Evolutionary conservation across 345 rosid species (phyloP).

Genomic region (Brassica rapa): DNA sequence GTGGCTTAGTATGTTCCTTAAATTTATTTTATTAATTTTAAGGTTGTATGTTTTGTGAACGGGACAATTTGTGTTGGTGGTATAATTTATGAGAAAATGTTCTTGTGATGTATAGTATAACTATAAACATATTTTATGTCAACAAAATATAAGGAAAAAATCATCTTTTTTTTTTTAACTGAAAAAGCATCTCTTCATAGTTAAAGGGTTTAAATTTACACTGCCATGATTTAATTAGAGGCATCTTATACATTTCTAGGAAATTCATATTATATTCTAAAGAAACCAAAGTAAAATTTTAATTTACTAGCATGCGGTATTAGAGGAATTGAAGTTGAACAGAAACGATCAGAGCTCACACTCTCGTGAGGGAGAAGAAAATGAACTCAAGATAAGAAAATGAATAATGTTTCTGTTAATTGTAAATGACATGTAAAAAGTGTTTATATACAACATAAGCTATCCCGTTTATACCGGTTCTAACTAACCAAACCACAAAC

Average conservation of each 20-base stretch:
- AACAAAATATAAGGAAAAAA: too few species aligned
- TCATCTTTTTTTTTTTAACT: too few species aligned
- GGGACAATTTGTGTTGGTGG: not conserved
- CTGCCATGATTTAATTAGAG: too few species aligned
- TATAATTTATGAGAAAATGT: not conserved
- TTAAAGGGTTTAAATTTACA: not conserved
- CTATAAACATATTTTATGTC: not conserved
- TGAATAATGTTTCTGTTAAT: too few species aligned
- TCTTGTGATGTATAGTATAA: not conserved
- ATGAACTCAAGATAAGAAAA: too few species aligned
- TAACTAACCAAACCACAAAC: not conserved
- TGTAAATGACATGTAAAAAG: too few species aligned
- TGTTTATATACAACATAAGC: not conserved
- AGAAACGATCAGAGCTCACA: too few species aligned
- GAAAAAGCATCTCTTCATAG: not conserved
- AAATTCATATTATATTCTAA: not conserved
- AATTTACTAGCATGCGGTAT: too few species aligned
- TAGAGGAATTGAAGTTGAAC: too few species aligned
- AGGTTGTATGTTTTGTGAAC: not conserved
- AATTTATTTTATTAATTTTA: not conserved
- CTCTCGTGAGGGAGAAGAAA: too few species aligned
- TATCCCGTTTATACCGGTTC: not conserved
- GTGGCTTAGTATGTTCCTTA: not conserved
- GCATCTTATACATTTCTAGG: too few species aligned
- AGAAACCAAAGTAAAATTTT: not conserved